Percentiles rank a stretch among this genome's conserved stretches.
These are phyloP conservation scores for Coelastrella sp. DNA, from an alignment of 139 green algal species.

Conservation along the genomic window DNA sequence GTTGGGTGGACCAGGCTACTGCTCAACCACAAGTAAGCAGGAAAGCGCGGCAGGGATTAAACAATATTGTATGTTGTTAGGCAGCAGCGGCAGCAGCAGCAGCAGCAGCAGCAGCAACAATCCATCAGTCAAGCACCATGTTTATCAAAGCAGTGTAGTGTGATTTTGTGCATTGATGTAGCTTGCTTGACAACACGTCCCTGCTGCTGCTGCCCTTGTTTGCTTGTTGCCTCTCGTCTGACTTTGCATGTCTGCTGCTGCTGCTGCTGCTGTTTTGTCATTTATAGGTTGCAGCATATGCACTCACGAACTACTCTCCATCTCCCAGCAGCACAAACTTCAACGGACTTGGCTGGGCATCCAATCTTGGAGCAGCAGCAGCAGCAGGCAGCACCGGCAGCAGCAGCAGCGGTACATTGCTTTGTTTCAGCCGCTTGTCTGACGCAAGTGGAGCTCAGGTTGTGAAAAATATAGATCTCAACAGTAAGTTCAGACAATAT, in stretches of 20 bases:
- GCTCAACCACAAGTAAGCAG: not conserved
- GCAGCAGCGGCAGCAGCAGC: not conserved
- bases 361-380: constrained; percentile 9
- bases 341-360: not conserved
- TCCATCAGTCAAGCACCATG: no score
- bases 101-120: not conserved
- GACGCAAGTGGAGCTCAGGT: no score
- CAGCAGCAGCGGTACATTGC: not conserved
- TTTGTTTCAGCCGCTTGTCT: constrained; percentile 15
- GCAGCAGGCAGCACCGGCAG: not conserved
- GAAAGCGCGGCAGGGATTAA: no score
- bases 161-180: no score
- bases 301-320: not conserved
- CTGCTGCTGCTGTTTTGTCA: not conserved
- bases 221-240: no score
- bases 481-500: no score
- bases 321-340: not conserved
- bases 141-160: no score
- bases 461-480: no score
- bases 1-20: not conserved
- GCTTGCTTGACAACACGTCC: no score
- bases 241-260: no score
- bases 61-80: no score
- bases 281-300: not conserved
- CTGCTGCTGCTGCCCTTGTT: not conserved